These are phyloP conservation scores for Vigna trinervia DNA, from an alignment of 306 rosid genomes.

Conservation along the genomic window DNA sequence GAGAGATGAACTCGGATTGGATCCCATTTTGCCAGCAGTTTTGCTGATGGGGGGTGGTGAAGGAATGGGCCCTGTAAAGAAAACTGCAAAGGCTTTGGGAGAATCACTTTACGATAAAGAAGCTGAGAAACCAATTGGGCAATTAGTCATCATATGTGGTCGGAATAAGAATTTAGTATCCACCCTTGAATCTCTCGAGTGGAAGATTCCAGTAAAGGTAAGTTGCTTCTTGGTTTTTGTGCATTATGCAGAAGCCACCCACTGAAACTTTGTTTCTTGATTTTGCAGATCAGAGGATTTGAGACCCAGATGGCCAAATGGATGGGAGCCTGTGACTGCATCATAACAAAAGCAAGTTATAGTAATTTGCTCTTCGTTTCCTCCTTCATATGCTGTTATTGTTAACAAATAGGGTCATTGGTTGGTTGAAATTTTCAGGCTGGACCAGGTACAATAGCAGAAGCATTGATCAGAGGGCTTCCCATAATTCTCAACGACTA, in stretches of 20 bases:
- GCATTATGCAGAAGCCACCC: neutral
- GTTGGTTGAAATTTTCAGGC: constrained; percentile 61
- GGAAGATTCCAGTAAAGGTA: constrained; percentile 93
- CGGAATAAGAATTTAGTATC: constrained; percentile 74
- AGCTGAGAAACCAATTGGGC: constrained; percentile 77
- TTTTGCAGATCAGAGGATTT: constrained; percentile 81
- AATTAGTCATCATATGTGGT: constrained; percentile 82
- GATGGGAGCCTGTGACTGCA: constrained; percentile 99
- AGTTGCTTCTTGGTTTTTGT: constrained; percentile 22
- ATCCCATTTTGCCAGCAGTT: constrained; percentile 84
- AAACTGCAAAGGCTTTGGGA: constrained; percentile 92
- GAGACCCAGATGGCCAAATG: constrained; percentile 92
- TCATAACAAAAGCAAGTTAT: constrained; percentile 86
- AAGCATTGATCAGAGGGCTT: constrained; percentile 97
- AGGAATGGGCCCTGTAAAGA: constrained; percentile 99
- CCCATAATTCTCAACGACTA: constrained; percentile 94
- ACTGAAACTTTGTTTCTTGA: constrained; percentile 39
- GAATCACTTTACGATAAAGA: constrained; percentile 74
- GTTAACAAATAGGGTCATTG: constrained; percentile 36
- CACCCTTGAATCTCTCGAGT: constrained; percentile 66
- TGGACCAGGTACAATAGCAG: constrained; percentile 99
- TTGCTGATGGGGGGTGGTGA: constrained; percentile 99
- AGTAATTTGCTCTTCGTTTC: constrained; percentile 15
- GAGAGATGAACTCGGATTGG: constrained; percentile 88
- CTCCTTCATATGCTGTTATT: constrained; percentile 19